These are phyloP conservation scores for Colletotrichum somersetense DNA, from an alignment of 2,329 filamentous ascomycete species.

Conservation along the genomic window DNA sequence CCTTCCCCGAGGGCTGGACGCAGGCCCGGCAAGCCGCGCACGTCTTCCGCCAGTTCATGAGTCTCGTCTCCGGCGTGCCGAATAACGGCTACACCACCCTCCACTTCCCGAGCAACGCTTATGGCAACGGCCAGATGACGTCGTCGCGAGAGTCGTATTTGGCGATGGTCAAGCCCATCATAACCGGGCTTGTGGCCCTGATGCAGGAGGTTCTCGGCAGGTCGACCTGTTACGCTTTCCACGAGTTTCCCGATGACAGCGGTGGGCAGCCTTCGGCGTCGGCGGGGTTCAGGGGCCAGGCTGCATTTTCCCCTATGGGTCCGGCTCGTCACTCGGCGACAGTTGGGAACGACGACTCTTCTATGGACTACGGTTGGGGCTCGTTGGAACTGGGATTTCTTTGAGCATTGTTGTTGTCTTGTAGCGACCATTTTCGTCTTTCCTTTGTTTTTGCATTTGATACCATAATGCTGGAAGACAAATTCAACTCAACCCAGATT, in stretches of 20 bases:
- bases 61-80: conserved; percentile 42
- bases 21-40: conserved; percentile 52
- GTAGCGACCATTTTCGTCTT: not conserved
- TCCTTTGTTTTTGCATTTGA: not conserved
- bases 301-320: conserved; percentile 36
- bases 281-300: conserved; percentile 25
- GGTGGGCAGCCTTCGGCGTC: conserved; percentile 23
- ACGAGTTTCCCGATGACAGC: conserved; percentile 42
- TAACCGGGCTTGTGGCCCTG: conserved; percentile 45
- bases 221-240: conserved; percentile 48
- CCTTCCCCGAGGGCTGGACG: conserved; percentile 53
- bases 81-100: conserved; percentile 42
- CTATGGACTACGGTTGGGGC: conserved; percentile 40
- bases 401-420: conserved; percentile 1
- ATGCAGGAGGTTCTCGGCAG: conserved; percentile 52
- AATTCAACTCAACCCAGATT: too few species aligned
- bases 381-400: conserved; percentile 41
- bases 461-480: not conserved
- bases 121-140: conserved; percentile 20
- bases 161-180: conserved; percentile 42
- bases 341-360: conserved; percentile 22
- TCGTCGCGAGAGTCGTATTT: conserved; percentile 43
- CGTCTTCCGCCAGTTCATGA: conserved; percentile 51
- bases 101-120: conserved; percentile 37
- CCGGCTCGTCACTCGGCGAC: conserved; percentile 32